Conservation (phyloP, 257 asterid species). For the Datura wrightii region DNA sequence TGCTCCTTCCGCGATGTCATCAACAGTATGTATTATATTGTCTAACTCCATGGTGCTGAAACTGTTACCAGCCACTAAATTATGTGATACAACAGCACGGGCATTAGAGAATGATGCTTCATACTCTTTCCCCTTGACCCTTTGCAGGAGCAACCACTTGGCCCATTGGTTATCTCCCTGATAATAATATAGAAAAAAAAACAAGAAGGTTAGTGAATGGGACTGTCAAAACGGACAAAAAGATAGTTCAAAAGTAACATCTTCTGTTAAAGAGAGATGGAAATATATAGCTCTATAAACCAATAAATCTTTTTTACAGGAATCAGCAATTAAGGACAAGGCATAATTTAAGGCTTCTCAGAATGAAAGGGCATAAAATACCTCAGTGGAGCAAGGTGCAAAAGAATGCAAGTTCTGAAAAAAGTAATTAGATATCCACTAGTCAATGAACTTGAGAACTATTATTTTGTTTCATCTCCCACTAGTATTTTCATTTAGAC, state of each 20-base stretch:
- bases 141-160: conserved; percentile 79
- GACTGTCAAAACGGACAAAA: conserved; percentile 10
- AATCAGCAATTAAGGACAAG: conserved; percentile 21
- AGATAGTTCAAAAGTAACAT: neutral
- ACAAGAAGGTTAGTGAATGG: conserved; percentile 15
- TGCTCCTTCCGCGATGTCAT: conserved; percentile 98
- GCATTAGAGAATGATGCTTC: conserved; percentile 95
- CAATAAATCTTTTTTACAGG: conserved; percentile 15
- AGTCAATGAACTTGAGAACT: conserved; percentile 12
- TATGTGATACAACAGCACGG: conserved; percentile 79
- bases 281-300: neutral
- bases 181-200: conserved; percentile 36
- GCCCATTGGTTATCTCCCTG: conserved; percentile 96
- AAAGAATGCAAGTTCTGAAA: neutral
- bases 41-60: conserved; percentile 62
- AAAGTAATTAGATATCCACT: neutral
- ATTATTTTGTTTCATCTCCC: neutral
- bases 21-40: conserved; percentile 81
- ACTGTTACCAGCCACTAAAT: conserved; percentile 68
- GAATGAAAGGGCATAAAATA: neutral
- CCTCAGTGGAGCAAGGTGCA: conserved; percentile 4
- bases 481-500: neutral
- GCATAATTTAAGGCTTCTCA: neutral
- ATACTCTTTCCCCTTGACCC: conserved; percentile 93
- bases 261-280: conserved; percentile 22